Evolutionary conservation across 164 flowering plant species (phyloP), one percentile per base, ranked within the genome.

Genomic region (Litsea cubeba): DNA sequence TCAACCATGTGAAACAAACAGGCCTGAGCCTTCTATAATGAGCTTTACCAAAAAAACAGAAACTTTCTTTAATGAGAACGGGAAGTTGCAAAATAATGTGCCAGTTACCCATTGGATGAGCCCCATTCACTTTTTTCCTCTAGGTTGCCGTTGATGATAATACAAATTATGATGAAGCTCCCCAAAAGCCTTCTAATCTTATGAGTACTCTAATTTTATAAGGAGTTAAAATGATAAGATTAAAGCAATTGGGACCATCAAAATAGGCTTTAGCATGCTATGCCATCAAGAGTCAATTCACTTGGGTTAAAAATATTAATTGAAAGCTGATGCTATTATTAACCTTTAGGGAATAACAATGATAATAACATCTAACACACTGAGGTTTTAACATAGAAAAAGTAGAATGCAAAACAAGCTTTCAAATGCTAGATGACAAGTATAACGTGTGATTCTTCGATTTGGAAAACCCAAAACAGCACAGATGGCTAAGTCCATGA

Each of bases 161-260:
- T 54, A n/a, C 20, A 54, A 14, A 14, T 18, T 66, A 66, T 28
- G n/a, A 66, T 66, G 49, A 26, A 26, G 8, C 26, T 18, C 69
- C 69, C 3, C 69, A 30, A 66, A 30, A 65, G 32, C 18, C n/a
- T 12, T 3, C 10, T 65, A 32, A 17, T 30, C 30, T 5, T 65
- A 12, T 30, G 30, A 65, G 69, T 65, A 65, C 69, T 14, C 69
- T 14, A 30, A 30, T 65, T 65, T 65, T 65, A 17, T 30, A 65
- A 65, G 69, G 12, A 30, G 40, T 25, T 26, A 63, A 58, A 63
- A 63, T 63, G 66, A 63, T 28, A 66, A 18, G 30, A 26, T 66
- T 66, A 18, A 17, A 66, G 69, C 49, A 66, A 10, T 66, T 30
- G n/a, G 69, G 2, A 26, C 69, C 69, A 66, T 66, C 40, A 66